These are phyloP conservation scores for Hypomyces perniciosus DNA, from an alignment of 2,329 filamentous ascomycete genomes.

Conservation along the genomic window DNA sequence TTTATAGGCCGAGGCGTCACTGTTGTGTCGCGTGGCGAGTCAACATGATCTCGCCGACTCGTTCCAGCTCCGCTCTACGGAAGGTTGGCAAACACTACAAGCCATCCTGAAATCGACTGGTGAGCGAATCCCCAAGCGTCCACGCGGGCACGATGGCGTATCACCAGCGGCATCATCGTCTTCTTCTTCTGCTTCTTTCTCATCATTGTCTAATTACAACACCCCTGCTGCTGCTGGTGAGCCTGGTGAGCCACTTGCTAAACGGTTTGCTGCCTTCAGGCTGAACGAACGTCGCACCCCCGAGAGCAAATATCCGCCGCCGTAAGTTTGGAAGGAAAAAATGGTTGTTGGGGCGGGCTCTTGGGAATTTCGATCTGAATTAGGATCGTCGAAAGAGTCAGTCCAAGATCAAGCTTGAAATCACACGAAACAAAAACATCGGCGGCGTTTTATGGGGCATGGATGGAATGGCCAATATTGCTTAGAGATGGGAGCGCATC, in stretches of 20 bases:
- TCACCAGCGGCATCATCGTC: slow-evolving; percentile 19
- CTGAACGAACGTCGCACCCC: slow-evolving; percentile 39
- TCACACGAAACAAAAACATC: background rate
- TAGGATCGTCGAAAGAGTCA: background rate
- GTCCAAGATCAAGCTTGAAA: background rate
- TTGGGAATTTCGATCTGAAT: background rate
- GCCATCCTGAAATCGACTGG: slow-evolving; percentile 93
- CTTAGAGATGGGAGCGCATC: background rate
- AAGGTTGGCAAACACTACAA: slow-evolving; percentile 90
- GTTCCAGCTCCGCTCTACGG: slow-evolving; percentile 75
- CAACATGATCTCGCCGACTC: slow-evolving; percentile 74
- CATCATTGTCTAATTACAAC: slow-evolving; percentile 22
- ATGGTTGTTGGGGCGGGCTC: no score
- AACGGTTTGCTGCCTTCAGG: slow-evolving; percentile 62
- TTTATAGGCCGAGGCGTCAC: slow-evolving; percentile 73
- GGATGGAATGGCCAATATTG: background rate
- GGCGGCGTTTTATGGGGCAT: background rate
- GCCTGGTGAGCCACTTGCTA: slow-evolving; percentile 54
- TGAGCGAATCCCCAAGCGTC: slow-evolving; percentile 86
- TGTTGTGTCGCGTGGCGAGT: slow-evolving; percentile 80
- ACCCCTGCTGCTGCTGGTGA: slow-evolving; percentile 22
- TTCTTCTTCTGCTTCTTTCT: slow-evolving; percentile 19
- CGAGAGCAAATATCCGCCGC: slow-evolving; percentile 17
- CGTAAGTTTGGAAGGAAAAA: background rate
- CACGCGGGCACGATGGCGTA: slow-evolving; percentile 35